phyloP scores from a whole-genome alignment of 371 early-diverging fungal genomes.

The Syncephalastrum monosporum region DNA sequence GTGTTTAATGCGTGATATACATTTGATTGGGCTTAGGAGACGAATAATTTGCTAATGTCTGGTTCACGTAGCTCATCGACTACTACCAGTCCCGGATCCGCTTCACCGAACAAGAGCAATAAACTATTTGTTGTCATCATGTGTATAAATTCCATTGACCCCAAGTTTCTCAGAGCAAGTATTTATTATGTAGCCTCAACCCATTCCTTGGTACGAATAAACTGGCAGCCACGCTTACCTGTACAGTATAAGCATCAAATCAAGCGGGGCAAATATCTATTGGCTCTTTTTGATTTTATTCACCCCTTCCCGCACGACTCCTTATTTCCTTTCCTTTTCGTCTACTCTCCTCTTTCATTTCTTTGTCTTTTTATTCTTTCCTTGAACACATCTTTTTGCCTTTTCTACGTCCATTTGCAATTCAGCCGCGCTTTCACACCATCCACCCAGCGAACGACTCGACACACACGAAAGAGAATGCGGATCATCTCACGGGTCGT shows the following conservation, averaged over 20 bases:
- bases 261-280: no score
- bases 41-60: not conserved
- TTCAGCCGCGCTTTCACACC: not conserved
- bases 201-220: no score
- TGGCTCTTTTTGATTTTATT: not conserved
- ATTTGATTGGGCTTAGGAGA: no score
- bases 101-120: slow-evolving; percentile 5
- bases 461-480: slow-evolving; percentile 11
- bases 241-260: no score
- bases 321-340: slow-evolving; percentile 7
- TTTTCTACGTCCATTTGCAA: slow-evolving; percentile 5
- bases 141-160: no score
- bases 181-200: no score
- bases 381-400: slow-evolving; percentile 6
- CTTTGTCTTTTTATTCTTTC: slow-evolving; percentile 10
- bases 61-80: slow-evolving; percentile 5
- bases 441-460: no score
- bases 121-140: not conserved
- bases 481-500: slow-evolving; percentile 40
- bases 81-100: slow-evolving; percentile 12
- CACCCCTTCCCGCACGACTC: slow-evolving; percentile 3
- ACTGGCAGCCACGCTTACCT: no score
- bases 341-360: slow-evolving; percentile 8
- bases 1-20: no score
- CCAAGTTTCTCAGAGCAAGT: no score